These are phyloP conservation scores for Hyaloperonospora brassicae DNA, from an alignment of 352 stramenopile genomes.

Conservation along the genomic window DNA sequence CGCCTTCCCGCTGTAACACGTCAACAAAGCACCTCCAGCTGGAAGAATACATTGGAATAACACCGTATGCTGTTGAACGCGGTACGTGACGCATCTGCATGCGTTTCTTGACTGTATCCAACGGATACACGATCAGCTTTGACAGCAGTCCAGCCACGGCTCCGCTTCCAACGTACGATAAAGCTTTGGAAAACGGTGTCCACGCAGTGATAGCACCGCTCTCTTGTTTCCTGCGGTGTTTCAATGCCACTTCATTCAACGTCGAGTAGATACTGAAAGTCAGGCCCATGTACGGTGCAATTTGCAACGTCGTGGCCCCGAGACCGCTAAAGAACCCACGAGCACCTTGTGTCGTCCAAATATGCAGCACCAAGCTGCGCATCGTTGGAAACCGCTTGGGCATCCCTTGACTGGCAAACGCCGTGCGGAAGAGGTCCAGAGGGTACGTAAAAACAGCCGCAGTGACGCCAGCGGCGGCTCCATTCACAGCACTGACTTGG, in stretches of 20 bases:
- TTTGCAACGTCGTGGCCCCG: conserved; percentile 83
- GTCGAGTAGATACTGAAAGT: conserved; percentile 91
- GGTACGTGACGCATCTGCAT: conserved; percentile 86
- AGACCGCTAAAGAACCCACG: conserved; percentile 88
- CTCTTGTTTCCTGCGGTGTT: conserved; percentile 14
- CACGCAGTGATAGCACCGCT: conserved; percentile 5
- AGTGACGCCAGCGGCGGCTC: conserved; percentile 78
- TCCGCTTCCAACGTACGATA: conserved; percentile 71
- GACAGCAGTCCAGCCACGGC: conserved; percentile 83
- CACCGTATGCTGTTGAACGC: conserved; percentile 49
- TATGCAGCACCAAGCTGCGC: conserved; percentile 57
- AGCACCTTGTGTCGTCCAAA: conserved; percentile 61
- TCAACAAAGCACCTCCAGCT: conserved; percentile 52
- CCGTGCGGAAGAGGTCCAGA: conserved; percentile 91
- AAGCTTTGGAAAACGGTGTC: conserved; percentile 22
- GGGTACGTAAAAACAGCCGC: conserved; percentile 90
- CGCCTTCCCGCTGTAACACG: conserved; percentile 55
- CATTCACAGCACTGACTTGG: conserved; percentile 63
- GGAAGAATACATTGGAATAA: conserved; percentile 57
- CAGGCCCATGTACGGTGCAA: conserved; percentile 93
- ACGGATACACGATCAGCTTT: conserved; percentile 90
- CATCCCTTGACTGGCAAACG: conserved; percentile 87
- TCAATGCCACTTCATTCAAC: conserved; percentile 34
- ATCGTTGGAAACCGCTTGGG: conserved; percentile 79
- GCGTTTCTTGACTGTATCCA: conserved; percentile 95